Conservation (phyloP, 169 alveolate species). For the Plasmodium reichenowi region DNA sequence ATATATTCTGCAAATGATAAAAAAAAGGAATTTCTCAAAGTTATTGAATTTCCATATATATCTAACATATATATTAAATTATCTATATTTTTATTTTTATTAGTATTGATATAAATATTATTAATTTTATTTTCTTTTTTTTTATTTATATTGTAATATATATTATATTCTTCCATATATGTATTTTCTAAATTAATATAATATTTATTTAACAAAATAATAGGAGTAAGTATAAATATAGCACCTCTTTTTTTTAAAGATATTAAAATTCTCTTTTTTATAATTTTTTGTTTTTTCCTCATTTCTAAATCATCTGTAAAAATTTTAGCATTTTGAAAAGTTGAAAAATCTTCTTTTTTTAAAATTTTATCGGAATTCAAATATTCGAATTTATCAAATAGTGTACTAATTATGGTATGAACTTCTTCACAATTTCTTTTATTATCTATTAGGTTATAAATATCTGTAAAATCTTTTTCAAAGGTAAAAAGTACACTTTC, state of each 20-base stretch:
- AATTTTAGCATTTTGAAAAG: conserved; percentile 53
- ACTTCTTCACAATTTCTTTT: conserved; percentile 85
- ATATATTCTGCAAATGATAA: conserved; percentile 64
- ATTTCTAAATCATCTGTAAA: conserved; percentile 56
- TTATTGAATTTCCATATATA: conserved; percentile 53
- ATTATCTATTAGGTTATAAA: conserved; percentile 80
- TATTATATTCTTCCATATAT: conserved; percentile 33
- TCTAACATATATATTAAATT: conserved; percentile 58
- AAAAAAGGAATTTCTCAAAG: conserved; percentile 47
- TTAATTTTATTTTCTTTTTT: conserved; percentile 48
- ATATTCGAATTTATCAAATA: conserved; percentile 78
- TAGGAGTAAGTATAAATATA: conserved; percentile 76
- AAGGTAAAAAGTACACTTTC: conserved; percentile 77
- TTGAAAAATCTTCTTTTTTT: conserved; percentile 45
- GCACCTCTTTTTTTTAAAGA: conserved; percentile 58
- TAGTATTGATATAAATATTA: conserved; percentile 58
- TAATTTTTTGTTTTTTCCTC: conserved; percentile 6
- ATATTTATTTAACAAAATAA: conserved; percentile 75
- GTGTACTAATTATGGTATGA: conserved; percentile 78
- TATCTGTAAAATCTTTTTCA: conserved; percentile 79
- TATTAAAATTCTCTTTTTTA: conserved; percentile 43
- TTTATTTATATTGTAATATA: conserved; percentile 11
- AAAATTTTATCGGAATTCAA: conserved; percentile 26
- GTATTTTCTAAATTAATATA: conserved; percentile 70
- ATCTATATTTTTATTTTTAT: conserved; percentile 11